Evolutionary conservation across 805 yeast genomes (phyloP).

Genomic region (Cyberlindnera mycetangii): DNA sequence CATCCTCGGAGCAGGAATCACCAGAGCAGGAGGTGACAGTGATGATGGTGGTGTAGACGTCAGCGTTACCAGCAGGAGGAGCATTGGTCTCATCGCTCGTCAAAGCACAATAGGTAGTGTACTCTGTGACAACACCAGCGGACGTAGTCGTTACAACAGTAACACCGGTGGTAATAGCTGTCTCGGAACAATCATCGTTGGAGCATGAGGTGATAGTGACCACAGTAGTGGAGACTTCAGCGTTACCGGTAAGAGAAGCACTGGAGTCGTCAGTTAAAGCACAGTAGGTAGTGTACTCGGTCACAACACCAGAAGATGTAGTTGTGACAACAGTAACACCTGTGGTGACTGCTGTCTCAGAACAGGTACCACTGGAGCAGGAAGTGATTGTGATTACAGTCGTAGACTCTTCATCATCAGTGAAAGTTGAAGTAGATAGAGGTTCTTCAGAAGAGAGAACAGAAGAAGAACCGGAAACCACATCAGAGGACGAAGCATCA

Average conservation of each 20-base stretch:
- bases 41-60: no score
- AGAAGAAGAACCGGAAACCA: neutral
- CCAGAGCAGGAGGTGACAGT: no score
- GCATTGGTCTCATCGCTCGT: no score
- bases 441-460: slow-evolving; percentile 12
- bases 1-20: no score
- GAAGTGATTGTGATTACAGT: slow-evolving; percentile 26
- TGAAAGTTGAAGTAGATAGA: slow-evolving; percentile 12
- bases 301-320: slow-evolving; percentile 30
- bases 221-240: neutral
- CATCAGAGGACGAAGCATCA: neutral
- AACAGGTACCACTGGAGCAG: slow-evolving; percentile 30
- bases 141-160: neutral
- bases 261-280: slow-evolving; percentile 15
- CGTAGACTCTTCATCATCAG: slow-evolving; percentile 15
- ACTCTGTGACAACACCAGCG: neutral
- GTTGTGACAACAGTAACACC: slow-evolving; percentile 32
- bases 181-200: neutral
- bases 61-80: no score
- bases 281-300: slow-evolving; percentile 26
- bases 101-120: neutral
- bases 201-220: neutral
- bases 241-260: no score
- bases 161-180: neutral
- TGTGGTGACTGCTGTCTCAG: slow-evolving; percentile 27